A percentile compares a stretch with the other conserved stretches of the same genome.
These are phyloP conservation scores for Thelephora ganbajun DNA, from an alignment of 768 basidiomycete species.

Conservation along the genomic window DNA sequence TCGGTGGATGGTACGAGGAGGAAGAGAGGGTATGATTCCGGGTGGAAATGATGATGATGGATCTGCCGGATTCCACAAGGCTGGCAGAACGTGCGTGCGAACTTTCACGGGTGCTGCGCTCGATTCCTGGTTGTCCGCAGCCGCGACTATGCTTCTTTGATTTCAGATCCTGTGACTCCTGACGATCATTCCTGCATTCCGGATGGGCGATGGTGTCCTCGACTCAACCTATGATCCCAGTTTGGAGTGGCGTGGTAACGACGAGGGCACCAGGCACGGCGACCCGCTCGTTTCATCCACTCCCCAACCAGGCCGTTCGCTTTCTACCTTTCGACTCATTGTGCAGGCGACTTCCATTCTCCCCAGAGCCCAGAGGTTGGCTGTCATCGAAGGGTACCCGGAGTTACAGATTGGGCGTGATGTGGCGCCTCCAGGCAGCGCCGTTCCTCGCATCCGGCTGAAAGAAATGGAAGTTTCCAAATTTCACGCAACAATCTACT, in stretches of 20 bases:
- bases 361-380: slow-evolving; percentile 33
- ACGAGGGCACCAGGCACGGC: slow-evolving; percentile 3
- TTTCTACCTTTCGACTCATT: slow-evolving; percentile 23
- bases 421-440: slow-evolving; percentile 31
- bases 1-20: slow-evolving; percentile 4
- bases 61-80: neutral
- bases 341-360: slow-evolving; percentile 30
- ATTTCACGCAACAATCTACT: slow-evolving; percentile 62
- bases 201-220: slow-evolving; percentile 15
- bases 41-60: neutral
- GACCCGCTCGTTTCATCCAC: neutral
- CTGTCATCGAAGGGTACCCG: slow-evolving; percentile 45
- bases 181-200: neutral
- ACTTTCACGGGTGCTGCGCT: neutral
- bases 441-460: slow-evolving; percentile 51
- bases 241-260: slow-evolving; percentile 47
- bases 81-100: neutral
- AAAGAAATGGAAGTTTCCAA: slow-evolving; percentile 82
- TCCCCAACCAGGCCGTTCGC: neutral
- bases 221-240: slow-evolving; percentile 29
- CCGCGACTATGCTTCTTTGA: neutral
- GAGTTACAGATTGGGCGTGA: slow-evolving; percentile 72
- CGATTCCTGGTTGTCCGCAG: neutral
- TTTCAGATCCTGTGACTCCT: neutral
- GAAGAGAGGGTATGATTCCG: slow-evolving; percentile 1